These are phyloP conservation scores for Skeletonema grethae DNA, from an alignment of 108 stramenopile species.

Conservation along the genomic window DNA sequence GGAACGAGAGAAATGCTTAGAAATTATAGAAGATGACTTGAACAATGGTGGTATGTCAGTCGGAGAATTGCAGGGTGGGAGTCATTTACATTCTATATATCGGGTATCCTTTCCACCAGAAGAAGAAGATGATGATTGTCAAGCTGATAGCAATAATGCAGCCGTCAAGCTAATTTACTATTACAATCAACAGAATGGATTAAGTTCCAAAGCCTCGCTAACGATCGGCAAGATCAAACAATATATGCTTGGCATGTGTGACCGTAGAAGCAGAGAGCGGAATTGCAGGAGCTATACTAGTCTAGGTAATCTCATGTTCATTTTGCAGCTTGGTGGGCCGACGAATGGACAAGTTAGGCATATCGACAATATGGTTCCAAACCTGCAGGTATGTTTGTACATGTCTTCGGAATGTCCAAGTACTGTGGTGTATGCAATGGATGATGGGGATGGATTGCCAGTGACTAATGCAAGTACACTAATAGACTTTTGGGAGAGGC, in stretches of 20 bases:
- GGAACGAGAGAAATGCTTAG: constrained; percentile 38
- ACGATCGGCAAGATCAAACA: constrained; percentile 51
- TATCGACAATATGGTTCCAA: constrained; percentile 68
- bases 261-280: constrained; percentile 30
- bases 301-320: constrained; percentile 71
- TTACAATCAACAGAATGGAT: constrained; percentile 27
- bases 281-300: constrained; percentile 18
- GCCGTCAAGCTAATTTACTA: constrained; percentile 27
- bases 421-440: constrained; percentile 59
- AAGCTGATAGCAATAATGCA: constrained; percentile 22
- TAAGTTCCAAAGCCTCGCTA: constrained; percentile 21
- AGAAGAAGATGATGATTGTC: constrained; percentile 2
- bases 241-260: constrained; percentile 66
- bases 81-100: constrained; percentile 56
- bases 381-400: constrained; percentile 65
- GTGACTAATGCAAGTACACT: constrained; percentile 32
- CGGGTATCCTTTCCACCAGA: constrained; percentile 42
- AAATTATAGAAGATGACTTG: constrained; percentile 55
- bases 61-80: constrained; percentile 65
- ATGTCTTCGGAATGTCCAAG: constrained; percentile 64
- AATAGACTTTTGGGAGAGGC: constrained; percentile 21
- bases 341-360: constrained; percentile 65
- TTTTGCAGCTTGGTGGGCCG: constrained; percentile 57
- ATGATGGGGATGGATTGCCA: constrained; percentile 35
- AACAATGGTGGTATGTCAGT: constrained; percentile 31